Percentiles rank a stretch among this genome's conserved stretches.
These are phyloP conservation scores for Cajanus cajan DNA, from an alignment of 306 rosid genomes.

Conservation along the genomic window DNA sequence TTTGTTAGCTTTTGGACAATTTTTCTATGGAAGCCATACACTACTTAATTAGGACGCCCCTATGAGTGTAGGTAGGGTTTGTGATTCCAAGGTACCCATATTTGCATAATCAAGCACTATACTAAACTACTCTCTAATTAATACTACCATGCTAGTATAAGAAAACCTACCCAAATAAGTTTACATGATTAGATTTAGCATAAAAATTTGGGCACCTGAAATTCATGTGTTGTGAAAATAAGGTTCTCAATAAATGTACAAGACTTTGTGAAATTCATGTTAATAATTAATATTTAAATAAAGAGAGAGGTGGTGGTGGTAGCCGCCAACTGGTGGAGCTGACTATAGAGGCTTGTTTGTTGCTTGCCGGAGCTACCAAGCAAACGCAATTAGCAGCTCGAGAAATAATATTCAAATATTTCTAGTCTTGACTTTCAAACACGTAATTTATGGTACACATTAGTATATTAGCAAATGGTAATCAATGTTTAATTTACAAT, in stretches of 20 bases:
- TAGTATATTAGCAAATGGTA: neutral
- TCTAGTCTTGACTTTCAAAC: constrained; percentile 53
- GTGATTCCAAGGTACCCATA: neutral
- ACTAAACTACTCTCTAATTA: neutral
- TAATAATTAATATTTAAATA: neutral
- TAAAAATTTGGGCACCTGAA: constrained; percentile 29
- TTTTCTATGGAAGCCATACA: constrained; percentile 22
- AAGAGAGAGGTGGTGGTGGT: constrained; percentile 36
- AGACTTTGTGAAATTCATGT: constrained; percentile 39
- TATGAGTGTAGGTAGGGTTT: constrained; percentile 11
- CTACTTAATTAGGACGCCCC: constrained; percentile 24
- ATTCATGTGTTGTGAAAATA: constrained; percentile 35
- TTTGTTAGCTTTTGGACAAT: constrained; percentile 27
- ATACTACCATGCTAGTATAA: neutral
- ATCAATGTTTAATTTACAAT: neutral
- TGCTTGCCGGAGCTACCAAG: constrained; percentile 74
- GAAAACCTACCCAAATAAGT: neutral
- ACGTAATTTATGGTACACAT: neutral
- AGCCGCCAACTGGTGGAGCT: constrained; percentile 51
- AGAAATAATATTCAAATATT: constrained; percentile 49
- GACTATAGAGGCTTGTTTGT: constrained; percentile 41
- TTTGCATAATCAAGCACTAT: neutral
- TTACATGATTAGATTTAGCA: constrained; percentile 24
- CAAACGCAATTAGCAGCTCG: constrained; percentile 54
- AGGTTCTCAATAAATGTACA: neutral